A percentile compares a stretch with the other conserved stretches of the same genome.
Conservation (phyloP, 2,329 filamentous ascomycete species). For the Phaeosphaeriaceae sp. region DNA sequence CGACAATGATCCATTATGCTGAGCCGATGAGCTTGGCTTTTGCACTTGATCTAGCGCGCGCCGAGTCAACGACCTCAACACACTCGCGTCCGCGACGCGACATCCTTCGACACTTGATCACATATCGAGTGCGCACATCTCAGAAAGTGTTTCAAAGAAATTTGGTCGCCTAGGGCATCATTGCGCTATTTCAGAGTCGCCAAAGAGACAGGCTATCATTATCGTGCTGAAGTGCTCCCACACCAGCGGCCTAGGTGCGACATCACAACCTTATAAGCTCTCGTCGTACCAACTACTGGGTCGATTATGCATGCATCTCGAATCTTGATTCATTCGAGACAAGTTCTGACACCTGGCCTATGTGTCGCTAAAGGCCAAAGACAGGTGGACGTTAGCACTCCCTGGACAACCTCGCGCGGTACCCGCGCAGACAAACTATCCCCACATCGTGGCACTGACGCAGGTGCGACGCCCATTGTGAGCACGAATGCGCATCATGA, state of each 20-base stretch:
- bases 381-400: conserved; percentile 8
- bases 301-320: conserved; percentile 1
- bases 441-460: conserved; percentile 19
- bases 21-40: background rate
- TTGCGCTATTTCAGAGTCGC: background rate
- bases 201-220: background rate
- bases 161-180: background rate
- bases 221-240: background rate
- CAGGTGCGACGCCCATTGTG: conserved; percentile 12
- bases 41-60: background rate
- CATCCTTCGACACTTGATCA: background rate
- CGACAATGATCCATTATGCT: background rate
- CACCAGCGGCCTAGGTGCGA: background rate
- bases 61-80: background rate
- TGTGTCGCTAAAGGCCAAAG: background rate
- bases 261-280: background rate
- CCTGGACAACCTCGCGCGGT: conserved; percentile 6
- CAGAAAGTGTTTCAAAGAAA: background rate
- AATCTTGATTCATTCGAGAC: background rate
- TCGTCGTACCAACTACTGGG: conserved; percentile 4
- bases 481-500: background rate
- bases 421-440: background rate
- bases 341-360: conserved; percentile 1
- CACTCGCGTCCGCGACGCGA: background rate
- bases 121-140: background rate